Base-by-base conservation (phyloP, 441 rosid species). In the Gossypium gossypioides region DNA sequence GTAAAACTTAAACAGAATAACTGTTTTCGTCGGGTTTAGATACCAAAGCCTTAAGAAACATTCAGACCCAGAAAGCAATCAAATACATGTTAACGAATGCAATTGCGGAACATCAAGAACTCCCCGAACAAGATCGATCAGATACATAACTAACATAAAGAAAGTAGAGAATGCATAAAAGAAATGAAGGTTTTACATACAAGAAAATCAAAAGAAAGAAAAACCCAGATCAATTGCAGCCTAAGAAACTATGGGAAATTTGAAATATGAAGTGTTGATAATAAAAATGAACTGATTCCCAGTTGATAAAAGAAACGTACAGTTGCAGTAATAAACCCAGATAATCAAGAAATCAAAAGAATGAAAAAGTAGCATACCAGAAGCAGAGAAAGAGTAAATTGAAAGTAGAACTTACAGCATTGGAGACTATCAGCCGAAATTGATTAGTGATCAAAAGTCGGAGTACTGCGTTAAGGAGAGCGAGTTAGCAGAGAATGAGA, bases 371-470 rank as follows among this genome's bases (percentile, higher is more conserved):
- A 16, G 57, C 3, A 13, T 10, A 48, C 16, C 44, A 19, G 54
- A 58, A 29, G 24, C 58, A 56, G 54, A 51, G 18, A 2, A 10
- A 22, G 42, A 19, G 15, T 42, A 42, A 29, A 71, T 15, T 3
- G 57, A 19, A 64, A 71, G 25, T 1, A 1, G 44, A 65, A 74
- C 72, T 65, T 71, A 78, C 75, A 59, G 69, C 61, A 66, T 51
- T 59, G 24, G 69, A 48, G 27, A 22, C 32, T 8, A 32, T 40
- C 68, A 56, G 66, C 40, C 65, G 72, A 44, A 55, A 37, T 42
- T 9, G 13, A 42, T 42, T 42, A 42, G 46, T 42, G 46, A 42
- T 42, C 46, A 42, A 42, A 40, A 42, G 46, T 42, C 46, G 46
- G 46, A 42, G 46, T 42, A 40, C 46, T 42, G 54, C 12, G 69